phyloP scores from a whole-genome alignment of 371 early-diverging fungal genomes.

The Chytridium lagenaria region DNA sequence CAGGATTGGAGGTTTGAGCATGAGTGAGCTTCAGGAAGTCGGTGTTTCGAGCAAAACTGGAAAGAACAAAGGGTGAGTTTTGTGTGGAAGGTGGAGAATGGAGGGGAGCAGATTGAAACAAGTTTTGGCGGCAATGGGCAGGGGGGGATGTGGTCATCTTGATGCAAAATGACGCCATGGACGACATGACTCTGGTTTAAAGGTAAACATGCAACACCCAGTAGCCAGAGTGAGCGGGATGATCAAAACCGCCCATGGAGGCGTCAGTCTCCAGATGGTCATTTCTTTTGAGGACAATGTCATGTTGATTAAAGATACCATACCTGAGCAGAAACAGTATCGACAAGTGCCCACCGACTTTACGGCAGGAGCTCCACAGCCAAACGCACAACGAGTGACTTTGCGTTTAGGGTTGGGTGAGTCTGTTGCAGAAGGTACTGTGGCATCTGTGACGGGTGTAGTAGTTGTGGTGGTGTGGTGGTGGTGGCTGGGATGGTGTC shows the following conservation, averaged over 20 bases:
- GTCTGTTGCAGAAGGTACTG: neutral
- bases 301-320: neutral
- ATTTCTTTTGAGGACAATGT: too few species aligned
- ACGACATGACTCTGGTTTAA: too few species aligned
- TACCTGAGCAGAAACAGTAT: constrained; percentile 35
- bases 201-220: too few species aligned
- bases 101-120: too few species aligned
- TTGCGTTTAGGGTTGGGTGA: constrained; percentile 14
- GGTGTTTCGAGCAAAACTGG: constrained; percentile 67
- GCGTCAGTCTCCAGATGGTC: too few species aligned
- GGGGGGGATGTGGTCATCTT: too few species aligned
- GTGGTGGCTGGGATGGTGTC: neutral
- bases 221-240: too few species aligned
- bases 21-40: constrained; percentile 73
- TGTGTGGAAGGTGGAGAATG: too few species aligned
- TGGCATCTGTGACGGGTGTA: neutral
- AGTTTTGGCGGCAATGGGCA: too few species aligned
- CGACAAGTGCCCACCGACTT: constrained; percentile 51
- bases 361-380: constrained; percentile 43
- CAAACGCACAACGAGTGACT: constrained; percentile 28
- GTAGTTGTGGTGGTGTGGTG: neutral
- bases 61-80: too few species aligned
- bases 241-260: too few species aligned
- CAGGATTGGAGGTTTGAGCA: constrained; percentile 68
- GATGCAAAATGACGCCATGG: too few species aligned